Evolutionary conservation across 495 filamentous ascomycete species (phyloP), one percentile per base, ranked within the genome.

Genomic region (Pseudomonodictys pantanalensis): DNA sequence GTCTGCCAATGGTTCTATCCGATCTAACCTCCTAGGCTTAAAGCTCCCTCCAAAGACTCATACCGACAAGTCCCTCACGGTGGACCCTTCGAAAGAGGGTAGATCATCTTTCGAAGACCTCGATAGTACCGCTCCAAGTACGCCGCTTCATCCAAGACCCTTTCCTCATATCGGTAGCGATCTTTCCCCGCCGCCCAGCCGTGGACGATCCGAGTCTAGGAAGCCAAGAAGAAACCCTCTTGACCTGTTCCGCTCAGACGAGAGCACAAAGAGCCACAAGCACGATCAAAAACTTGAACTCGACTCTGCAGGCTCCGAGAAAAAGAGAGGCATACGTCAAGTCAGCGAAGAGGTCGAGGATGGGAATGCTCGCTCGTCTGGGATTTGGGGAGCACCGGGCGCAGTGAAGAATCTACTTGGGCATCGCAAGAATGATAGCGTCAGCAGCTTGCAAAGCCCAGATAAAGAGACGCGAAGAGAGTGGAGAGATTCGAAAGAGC

Each of bases 161-260:
- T 51, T 64, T 11, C 66, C 62, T 25, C 33, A 54, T n/a, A 60
- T 67, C 28, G 63, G 61, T 18, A 30, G 53, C 12, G 58, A 71
- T 41, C 47, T 62, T 9, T 61, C 71, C 15, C 65, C 58, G 45
- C 55, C 62, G 3, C 45, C 17, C 18, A 71, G 66, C 32, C 68
- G 68, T 15, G 33, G 18, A 7, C 18, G 41, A 8, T 65, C 64
- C 10, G 39, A 52, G 11, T 52, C 49, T 10, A 60, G 60, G 11
- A 73, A 69, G 28, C 33, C 64, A 10, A 68, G 66, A 44, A 60
- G 64, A 43, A 50, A 57, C 15, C 66, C 55, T 29, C 52, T 73
- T 4, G 56, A 62, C 32, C 23, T 68, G 1, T 69, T 75, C 51
- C 68, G 69, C 15, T 59, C 65, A 1, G 63, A 68, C 47, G 69